Conservation (phyloP, 257 asterid genomes). For the Solanum arcanum region DNA sequence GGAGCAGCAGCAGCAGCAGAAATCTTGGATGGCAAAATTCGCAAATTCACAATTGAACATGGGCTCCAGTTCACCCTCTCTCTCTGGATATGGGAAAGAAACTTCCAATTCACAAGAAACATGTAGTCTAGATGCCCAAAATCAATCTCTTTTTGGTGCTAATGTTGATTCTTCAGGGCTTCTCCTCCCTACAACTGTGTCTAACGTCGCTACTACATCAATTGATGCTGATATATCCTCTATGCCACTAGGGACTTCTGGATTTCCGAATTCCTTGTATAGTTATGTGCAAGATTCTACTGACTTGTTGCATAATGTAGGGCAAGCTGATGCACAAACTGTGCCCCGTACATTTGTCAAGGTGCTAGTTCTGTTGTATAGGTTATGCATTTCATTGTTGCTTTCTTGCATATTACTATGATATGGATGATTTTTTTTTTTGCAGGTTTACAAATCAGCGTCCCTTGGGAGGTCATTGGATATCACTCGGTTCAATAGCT, state of each 20-base stretch:
- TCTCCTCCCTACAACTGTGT: constrained; percentile 61
- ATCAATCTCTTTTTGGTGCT: constrained; percentile 51
- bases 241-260: constrained; percentile 50
- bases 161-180: constrained; percentile 61
- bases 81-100: constrained; percentile 51
- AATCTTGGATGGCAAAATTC: constrained; percentile 55
- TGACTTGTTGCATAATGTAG: constrained; percentile 50
- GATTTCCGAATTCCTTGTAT: constrained; percentile 52
- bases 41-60: constrained; percentile 30
- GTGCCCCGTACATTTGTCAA: constrained; percentile 52
- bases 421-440: background rate
- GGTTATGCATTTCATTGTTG: background rate
- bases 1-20: constrained; percentile 66
- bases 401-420: background rate
- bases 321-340: constrained; percentile 49
- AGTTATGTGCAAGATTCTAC: constrained; percentile 67
- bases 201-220: constrained; percentile 38
- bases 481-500: constrained; percentile 85
- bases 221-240: constrained; percentile 54
- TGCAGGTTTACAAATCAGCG: constrained; percentile 75
- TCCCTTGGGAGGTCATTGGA: constrained; percentile 92
- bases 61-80: constrained; percentile 31
- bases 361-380: constrained; percentile 27
- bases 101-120: constrained; percentile 52
- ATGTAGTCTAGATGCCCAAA: constrained; percentile 47